Base-by-base conservation (phyloP, 768 basidiomycete genomes). In the Russula vinacea region DNA sequence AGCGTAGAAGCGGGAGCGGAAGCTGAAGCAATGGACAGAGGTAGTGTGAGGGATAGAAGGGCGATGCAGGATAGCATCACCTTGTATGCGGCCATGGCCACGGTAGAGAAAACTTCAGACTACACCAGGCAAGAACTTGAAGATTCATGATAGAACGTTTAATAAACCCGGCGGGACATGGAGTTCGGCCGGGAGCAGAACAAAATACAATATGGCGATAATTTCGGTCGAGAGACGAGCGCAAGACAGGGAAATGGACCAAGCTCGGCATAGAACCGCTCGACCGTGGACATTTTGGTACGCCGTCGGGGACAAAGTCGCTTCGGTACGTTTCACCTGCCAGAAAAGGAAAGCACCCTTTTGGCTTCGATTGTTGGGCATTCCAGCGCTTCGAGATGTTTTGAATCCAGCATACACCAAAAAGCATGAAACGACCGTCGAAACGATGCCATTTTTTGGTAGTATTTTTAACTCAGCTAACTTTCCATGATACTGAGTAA, bases 1-100 rank as follows among this genome's bases (percentile, higher is more conserved):
- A 65, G 56, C 6, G 56, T 64, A 19, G 56, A 54, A 40, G 58
- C 17, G 11, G 53, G 37, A 37, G 16, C 39, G 2, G 57, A 53
- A 24, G 56, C n/a, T 42, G 53, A 40, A 29, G 45, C 45, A 49
- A 60, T 45, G 45, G 32, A 42, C 10, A 26, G 53, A 14, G 40
- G 52, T 26, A 42, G 14, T 26, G 58, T 47, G 47, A 64, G 9
- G 39, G 56, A 54, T 32, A 60, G 53, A 47, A 49, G 13, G 32
- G 49, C 1, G 13, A 53, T 39, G 33, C 33, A 44, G 14, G 47
- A 35, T 16, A 29, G 24, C 16, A n/a, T 22, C 57, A 47, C 58
- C 40, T 22, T 52, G 24, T 19, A 10, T 37, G 42, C 33, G 14
- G 56, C 11, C 37, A 16, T 6, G 11, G 11, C 16, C 40, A 29